These are phyloP conservation scores for Styphnolobium japonicum DNA, from an alignment of 306 rosid species.

Conservation along the genomic window DNA sequence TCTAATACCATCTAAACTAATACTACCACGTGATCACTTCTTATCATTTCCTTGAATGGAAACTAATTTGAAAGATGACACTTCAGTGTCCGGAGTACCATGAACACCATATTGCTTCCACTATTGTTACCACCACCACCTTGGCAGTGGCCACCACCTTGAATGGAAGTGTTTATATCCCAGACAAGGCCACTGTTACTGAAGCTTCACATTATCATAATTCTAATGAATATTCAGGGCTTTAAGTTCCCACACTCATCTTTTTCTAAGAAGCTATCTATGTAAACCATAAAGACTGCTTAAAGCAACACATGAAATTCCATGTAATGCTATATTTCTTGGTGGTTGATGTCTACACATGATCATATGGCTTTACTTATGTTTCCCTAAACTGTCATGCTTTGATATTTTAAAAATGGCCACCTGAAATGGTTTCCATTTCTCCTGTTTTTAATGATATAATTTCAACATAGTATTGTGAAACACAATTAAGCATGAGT, in stretches of 20 bases:
- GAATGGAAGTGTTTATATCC: not conserved
- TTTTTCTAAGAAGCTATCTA: not conserved
- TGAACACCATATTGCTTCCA: not conserved
- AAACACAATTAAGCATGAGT: not conserved
- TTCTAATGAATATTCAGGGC: too few relatives aligned
- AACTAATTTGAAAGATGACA: not conserved
- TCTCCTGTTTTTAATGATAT: not conserved
- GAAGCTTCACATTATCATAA: too few relatives aligned
- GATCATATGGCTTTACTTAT: not conserved
- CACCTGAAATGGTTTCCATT: not conserved
- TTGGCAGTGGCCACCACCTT: too few relatives aligned
- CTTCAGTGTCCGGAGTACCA: not conserved
- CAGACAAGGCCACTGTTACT: not conserved
- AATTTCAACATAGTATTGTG: not conserved
- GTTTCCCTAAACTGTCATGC: not conserved
- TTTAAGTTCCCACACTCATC: too few relatives aligned
- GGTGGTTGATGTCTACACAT: not conserved
- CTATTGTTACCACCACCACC: not conserved
- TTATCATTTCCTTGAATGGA: not conserved
- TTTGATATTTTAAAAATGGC: not conserved
- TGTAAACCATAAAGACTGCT: not conserved
- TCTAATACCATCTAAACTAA: not conserved
- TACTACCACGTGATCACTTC: not conserved
- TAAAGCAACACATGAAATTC: not conserved
- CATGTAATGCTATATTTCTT: not conserved